Evolutionary conservation across 2,329 filamentous ascomycete genomes (phyloP), one percentile per base, ranked within the genome.

Genomic region (Aspergillus puulaauensis): DNA sequence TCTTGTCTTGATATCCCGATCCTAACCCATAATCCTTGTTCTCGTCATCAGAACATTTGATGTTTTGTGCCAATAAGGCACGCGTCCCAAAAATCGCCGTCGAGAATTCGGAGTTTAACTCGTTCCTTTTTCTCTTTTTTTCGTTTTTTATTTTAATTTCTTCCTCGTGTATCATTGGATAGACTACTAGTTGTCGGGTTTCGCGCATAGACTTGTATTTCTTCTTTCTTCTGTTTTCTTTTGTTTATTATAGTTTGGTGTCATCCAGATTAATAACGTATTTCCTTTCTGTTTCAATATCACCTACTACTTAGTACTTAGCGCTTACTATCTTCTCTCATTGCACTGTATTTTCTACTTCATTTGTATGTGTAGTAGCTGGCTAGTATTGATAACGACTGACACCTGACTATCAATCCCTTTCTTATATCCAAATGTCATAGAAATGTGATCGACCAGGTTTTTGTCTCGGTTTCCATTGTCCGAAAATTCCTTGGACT

Each of bases 151-250:
- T 59, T 15, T 62, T 63, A 54, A 52, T 50, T 62, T 58, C 27
- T 59, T 63, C 58, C 49, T 55, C 58, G 57, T 64, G 62, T 63
- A 63, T 62, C 64, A 66, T 66, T 66, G 62, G 62, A 35, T 71
- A 71, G 68, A 70, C 61, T 51, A 58, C 27, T 11, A 65, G 33
- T 19, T 60, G 60, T 56, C 61, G 61, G 56, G 56, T 54, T 60
- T 57, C 40, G 49, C 58, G 41, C 57, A 58, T 59, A 64, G 64
- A 64, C 46, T 57, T 59, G 44, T 49, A 57, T 61, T 56, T 58
- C 21, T 51, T 57, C 51, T 54, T 39, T 37, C 48, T 56, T 52
- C 57, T 31, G 40, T 45, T 52, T 50, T 50, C 27, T 35, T 41
- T 35, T 50, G 12, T 24, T 51, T 56, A 15, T 46, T 52, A 40